Base-by-base conservation (phyloP, 148 eudicot species). In the Vaccinium myrtillus region DNA sequence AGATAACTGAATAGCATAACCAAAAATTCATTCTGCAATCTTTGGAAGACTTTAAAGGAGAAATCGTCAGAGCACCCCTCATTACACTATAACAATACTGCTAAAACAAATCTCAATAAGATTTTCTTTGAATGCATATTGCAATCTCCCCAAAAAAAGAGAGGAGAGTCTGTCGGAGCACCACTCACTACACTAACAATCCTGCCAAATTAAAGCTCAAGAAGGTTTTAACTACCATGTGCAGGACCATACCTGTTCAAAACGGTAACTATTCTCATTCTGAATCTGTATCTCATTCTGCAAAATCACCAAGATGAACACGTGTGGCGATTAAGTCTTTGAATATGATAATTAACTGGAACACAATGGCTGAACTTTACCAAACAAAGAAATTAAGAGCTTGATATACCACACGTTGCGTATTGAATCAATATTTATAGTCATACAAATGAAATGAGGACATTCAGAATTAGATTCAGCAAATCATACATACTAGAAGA, bases 241-340 rank as follows among this genome's bases (percentile, higher is more conserved):
- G 30, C 23, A 65, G 55, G 69, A 80, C 27, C 43, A 76, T 90
- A 97, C 99, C 99, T 97, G 99, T 88, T 94, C 99, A 90, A 94
- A 94, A 73, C 99, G 98, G 75, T 97, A 97, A 69, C 80, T 81
- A 77, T 97, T 94, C 76, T 87, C 91, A 86, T 97, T 97, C 90
- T 93, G 99, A 75, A 93, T 94, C 70, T 36, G 90, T 86, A 95
- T 97, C 91, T 97, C 99, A 87, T 91, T 91, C 99, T 97, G 99
- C 89, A 91, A 53, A 86, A 78, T 63, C 32, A 75, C 73, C 78
- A 85, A 86, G 51, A 85, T 58, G 63, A 53, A 83, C 78, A 85
- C 46, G 19, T 78, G 63, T 8, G 51, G 78, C 49, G 55, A 21
- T 77, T 59, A 48, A 81, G 19, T 56, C 75, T 27, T 65, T 59